phyloP scores from a whole-genome alignment of 805 yeast genomes.

The Pichia gijzeniarum region DNA sequence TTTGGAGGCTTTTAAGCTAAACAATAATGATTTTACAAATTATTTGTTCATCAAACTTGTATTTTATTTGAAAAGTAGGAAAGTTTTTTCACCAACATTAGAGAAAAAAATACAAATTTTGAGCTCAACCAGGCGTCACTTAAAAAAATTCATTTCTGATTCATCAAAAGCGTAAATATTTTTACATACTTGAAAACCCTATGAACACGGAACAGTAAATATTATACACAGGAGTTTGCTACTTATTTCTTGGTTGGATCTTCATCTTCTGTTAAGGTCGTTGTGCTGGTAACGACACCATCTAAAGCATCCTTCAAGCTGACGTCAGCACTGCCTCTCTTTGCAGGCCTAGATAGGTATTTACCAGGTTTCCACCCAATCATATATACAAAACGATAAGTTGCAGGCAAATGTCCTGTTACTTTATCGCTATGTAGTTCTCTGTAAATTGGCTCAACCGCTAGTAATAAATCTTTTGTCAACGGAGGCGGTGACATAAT shows the following conservation, averaged over 20 bases:
- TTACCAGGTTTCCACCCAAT: slow-evolving; percentile 83
- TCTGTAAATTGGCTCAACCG: slow-evolving; percentile 69
- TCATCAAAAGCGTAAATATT: neutral
- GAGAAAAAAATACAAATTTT: neutral
- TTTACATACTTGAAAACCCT: no score
- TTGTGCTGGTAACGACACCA: slow-evolving; percentile 12
- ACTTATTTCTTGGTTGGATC: neutral
- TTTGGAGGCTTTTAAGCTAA: neutral
- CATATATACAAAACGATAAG: slow-evolving; percentile 73
- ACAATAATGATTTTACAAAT: neutral
- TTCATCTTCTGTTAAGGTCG: slow-evolving; percentile 17
- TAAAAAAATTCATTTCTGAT: neutral
- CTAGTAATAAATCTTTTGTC: slow-evolving; percentile 59
- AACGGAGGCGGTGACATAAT: slow-evolving; percentile 33
- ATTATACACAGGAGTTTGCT: slow-evolving; percentile 2
- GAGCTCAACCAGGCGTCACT: neutral
- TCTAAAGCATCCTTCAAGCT: slow-evolving; percentile 56
- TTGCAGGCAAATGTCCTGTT: slow-evolving; percentile 61
- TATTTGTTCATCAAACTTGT: slow-evolving; percentile 1
- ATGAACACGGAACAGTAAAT: neutral
- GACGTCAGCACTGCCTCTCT: slow-evolving; percentile 66
- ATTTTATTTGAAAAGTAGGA: neutral
- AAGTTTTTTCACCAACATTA: neutral
- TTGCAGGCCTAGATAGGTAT: slow-evolving; percentile 63
- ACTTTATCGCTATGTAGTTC: slow-evolving; percentile 59